Evolutionary conservation across 441 rosid species (phyloP), one percentile per base, ranked within the genome.

Genomic region (Mallotus japonicus): DNA sequence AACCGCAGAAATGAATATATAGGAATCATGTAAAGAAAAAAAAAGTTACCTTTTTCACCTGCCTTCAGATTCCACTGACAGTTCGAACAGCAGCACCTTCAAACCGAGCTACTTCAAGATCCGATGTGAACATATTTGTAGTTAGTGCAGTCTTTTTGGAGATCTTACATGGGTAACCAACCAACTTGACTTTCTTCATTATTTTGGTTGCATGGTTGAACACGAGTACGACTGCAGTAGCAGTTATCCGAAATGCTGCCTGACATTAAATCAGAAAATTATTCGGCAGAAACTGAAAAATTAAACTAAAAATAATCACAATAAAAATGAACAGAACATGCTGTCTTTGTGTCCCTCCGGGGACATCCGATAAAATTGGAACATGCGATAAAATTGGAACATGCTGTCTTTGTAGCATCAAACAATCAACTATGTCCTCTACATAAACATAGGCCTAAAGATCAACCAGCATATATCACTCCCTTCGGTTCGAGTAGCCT

Each of bases 1-100:
- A 22, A 67, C 22, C 10, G 14, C 22, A 55, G 54, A 32, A 6
- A 58, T 16, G 65, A 54, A n/a, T 5, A 40, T n/a, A 60, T n/a
- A n/a, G 62, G 63, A 2, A 34, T 67, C 62, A 40, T 40, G 24
- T 62, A 5, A 56, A 74, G 60, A 65, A 2, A 67, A 72, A 63
- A 12, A 59, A 8, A 8, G 55, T 55, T 88, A 89, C 97, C 97
- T 89, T 95, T 86, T 95, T 95, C 71, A 92, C 88, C 75, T 88
- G 93, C 59, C 99, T 96, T 15, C 97, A 87, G 64, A 95, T 92
- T 67, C 98, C 98, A 83, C 99, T 95, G 69, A 92, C 99, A 54
- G 99, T 91, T 64, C 83, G 82, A 78, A 92, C 71, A 73, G 92
- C 81, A 55, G 97, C 88, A 79, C 97, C 99, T 85, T 91, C 97